Percentiles rank a stretch among this genome's conserved stretches.
Evolutionary conservation across 2,329 filamentous ascomycete species (phyloP).

Genomic region (Aspergillus nomiae): DNA sequence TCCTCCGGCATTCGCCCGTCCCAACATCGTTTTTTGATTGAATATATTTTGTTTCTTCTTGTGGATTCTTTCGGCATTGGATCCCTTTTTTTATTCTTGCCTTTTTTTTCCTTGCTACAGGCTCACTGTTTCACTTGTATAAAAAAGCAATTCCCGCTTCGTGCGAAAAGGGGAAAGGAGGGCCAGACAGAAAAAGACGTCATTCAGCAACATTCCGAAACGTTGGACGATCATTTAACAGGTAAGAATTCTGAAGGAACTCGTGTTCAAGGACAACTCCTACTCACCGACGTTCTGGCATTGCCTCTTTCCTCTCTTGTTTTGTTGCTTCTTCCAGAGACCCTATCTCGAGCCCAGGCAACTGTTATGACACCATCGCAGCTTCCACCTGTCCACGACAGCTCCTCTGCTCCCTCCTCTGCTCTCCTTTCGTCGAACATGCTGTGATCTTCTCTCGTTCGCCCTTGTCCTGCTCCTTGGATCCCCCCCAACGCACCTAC

Average conservation of each 20-base stretch:
- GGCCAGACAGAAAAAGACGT: constrained; percentile 14
- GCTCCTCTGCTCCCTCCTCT: neutral
- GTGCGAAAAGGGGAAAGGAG: constrained; percentile 19
- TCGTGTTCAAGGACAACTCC: neutral
- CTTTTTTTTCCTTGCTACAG: neutral
- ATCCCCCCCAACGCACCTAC: constrained; percentile 9
- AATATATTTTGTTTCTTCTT: constrained; percentile 17
- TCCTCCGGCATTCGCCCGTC: constrained; percentile 8
- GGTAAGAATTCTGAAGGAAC: constrained; percentile 11
- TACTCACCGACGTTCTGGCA: neutral
- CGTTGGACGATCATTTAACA: constrained; percentile 17
- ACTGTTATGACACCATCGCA: constrained; percentile 22
- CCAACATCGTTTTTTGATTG: constrained; percentile 16
- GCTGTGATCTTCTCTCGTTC: constrained; percentile 7
- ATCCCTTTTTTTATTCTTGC: constrained; percentile 6
- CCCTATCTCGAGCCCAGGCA: neutral
- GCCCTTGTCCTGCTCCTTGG: constrained; percentile 6
- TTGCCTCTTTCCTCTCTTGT: constrained; percentile 17
- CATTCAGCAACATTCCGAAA: constrained; percentile 16
- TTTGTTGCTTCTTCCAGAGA: constrained; percentile 8
- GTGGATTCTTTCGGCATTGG: neutral
- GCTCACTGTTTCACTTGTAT: constrained; percentile 1
- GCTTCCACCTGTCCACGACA: constrained; percentile 18
- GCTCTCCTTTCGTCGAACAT: constrained; percentile 7
- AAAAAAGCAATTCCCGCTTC: constrained; percentile 16